These are phyloP conservation scores for Strobilomyces echinocephalus DNA, from an alignment of 768 basidiomycete genomes.

Conservation along the genomic window DNA sequence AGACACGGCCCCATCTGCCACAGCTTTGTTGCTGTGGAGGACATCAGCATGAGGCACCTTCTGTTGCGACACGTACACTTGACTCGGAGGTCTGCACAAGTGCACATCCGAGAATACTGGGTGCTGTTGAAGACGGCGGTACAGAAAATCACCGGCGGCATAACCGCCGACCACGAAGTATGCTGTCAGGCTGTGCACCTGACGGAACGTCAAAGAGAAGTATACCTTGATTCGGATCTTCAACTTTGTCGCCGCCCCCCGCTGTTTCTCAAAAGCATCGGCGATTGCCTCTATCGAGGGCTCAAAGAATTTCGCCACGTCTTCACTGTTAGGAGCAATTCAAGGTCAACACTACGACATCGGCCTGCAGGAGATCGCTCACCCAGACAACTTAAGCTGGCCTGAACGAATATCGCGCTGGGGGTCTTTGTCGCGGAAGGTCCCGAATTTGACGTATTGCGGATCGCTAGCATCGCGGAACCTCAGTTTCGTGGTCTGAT, in stretches of 20 bases:
- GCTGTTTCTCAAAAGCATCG: conserved; percentile 31
- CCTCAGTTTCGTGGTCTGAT: conserved; percentile 29
- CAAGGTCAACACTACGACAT: neutral
- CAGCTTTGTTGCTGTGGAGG: neutral
- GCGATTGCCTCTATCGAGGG: conserved; percentile 36
- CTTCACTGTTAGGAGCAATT: conserved; percentile 20
- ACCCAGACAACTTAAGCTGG: conserved; percentile 36
- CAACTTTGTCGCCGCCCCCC: conserved; percentile 11
- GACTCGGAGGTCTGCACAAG: conserved; percentile 44
- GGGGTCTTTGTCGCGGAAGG: conserved; percentile 30
- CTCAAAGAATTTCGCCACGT: conserved; percentile 39
- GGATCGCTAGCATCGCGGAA: no score
- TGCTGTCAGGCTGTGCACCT: conserved; percentile 26
- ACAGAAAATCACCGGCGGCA: conserved; percentile 45
- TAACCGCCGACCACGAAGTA: conserved; percentile 51
- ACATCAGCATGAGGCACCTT: neutral
- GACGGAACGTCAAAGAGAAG: no score
- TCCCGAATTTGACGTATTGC: conserved; percentile 39
- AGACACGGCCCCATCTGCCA: conserved; percentile 5
- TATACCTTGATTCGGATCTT: conserved; percentile 26
- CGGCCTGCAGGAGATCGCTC: neutral
- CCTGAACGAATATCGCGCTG: conserved; percentile 34
- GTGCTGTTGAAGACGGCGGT: conserved; percentile 34
- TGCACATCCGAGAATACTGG: conserved; percentile 34
- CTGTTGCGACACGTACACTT: conserved; percentile 36